These are phyloP conservation scores for Penicillium sclerotiorum DNA, from an alignment of 2,329 filamentous ascomycete genomes.

Conservation along the genomic window DNA sequence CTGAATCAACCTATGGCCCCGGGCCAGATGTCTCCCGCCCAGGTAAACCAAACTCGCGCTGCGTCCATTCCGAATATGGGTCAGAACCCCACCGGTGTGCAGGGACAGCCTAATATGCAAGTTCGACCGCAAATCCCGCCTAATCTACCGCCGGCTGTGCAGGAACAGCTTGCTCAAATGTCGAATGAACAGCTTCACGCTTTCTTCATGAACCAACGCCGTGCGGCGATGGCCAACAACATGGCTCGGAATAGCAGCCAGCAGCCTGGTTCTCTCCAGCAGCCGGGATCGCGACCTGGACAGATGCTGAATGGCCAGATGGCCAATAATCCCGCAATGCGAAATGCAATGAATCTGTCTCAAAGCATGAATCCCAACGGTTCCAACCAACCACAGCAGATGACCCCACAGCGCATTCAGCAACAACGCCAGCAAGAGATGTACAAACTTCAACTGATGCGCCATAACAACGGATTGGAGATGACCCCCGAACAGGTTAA, in stretches of 20 bases:
- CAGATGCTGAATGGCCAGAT: slow-evolving; percentile 40
- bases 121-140: slow-evolving; percentile 37
- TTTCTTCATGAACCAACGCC: slow-evolving; percentile 39
- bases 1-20: slow-evolving; percentile 47
- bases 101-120: slow-evolving; percentile 35
- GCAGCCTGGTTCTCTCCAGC: slow-evolving; percentile 34
- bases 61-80: slow-evolving; percentile 39
- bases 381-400: slow-evolving; percentile 33
- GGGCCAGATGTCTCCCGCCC: slow-evolving; percentile 42
- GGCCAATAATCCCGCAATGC: slow-evolving; percentile 34
- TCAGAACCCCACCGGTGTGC: slow-evolving; percentile 32
- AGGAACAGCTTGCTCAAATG: slow-evolving; percentile 40
- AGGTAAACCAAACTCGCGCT: slow-evolving; percentile 37
- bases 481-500: slow-evolving; percentile 46
- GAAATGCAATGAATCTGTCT: slow-evolving; percentile 37
- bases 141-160: slow-evolving; percentile 37
- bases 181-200: slow-evolving; percentile 37
- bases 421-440: slow-evolving; percentile 36
- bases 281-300: slow-evolving; percentile 33
- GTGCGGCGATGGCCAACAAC: slow-evolving; percentile 33
- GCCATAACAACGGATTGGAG: slow-evolving; percentile 35
- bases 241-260: slow-evolving; percentile 36
- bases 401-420: slow-evolving; percentile 33
- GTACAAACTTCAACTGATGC: slow-evolving; percentile 36
- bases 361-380: slow-evolving; percentile 34